phyloP scores from a whole-genome alignment of 2,329 filamentous ascomycete genomes.

The Alternaria ventricosa region DNA sequence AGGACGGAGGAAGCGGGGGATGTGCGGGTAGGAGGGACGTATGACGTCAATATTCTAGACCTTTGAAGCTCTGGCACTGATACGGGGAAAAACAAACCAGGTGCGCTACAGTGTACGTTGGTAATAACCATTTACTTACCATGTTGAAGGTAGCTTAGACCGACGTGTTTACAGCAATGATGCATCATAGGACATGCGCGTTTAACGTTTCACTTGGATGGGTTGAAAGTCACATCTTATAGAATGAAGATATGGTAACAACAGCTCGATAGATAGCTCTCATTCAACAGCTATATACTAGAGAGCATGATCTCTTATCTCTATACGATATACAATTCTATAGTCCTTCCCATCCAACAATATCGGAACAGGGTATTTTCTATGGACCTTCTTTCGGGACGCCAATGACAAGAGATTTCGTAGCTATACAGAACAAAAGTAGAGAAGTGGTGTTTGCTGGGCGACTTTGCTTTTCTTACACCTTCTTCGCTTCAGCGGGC shows the following conservation, averaged over 20 bases:
- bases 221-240: no score
- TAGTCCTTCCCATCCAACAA: conserved; percentile 8
- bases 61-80: not conserved
- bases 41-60: conserved; percentile 3
- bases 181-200: no score
- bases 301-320: not conserved
- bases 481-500: conserved; percentile 19
- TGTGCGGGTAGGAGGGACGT: not conserved
- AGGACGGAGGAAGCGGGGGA: not conserved
- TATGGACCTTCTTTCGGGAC: conserved; percentile 13
- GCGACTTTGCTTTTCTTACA: not conserved
- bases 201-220: no score
- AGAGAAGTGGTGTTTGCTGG: conserved; percentile 7
- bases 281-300: not conserved
- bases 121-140: no score
- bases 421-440: conserved; percentile 30
- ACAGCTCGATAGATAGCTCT: not conserved
- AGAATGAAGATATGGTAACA: no score
- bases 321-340: conserved; percentile 16
- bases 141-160: no score
- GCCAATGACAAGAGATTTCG: conserved; percentile 12
- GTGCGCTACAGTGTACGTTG: no score
- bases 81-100: not conserved
- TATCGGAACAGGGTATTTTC: conserved; percentile 23
- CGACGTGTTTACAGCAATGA: no score